Conservation (phyloP, 306 rosid species). For the Glycyrrhiza uralensis region DNA sequence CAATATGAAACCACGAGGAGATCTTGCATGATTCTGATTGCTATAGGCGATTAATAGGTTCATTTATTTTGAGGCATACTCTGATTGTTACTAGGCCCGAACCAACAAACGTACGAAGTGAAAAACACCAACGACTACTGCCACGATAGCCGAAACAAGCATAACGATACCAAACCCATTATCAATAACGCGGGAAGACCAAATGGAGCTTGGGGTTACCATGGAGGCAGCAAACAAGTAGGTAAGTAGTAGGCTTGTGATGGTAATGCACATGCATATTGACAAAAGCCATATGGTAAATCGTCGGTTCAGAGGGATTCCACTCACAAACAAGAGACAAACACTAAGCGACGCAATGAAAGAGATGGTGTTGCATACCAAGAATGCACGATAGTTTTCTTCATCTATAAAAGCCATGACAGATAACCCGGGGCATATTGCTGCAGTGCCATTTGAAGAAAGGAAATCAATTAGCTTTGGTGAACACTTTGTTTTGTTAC, state of each 20-base stretch:
- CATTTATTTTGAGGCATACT: too few species aligned
- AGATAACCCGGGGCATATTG: not conserved
- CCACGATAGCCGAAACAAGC: not conserved
- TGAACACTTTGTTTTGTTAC: too few species aligned
- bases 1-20: too few species aligned
- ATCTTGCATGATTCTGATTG: too few species aligned
- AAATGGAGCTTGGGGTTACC: not conserved
- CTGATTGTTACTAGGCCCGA: too few species aligned
- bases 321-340: slow-evolving; percentile 12
- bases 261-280: not conserved
- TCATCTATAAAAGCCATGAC: not conserved
- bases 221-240: not conserved
- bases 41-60: too few species aligned
- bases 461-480: too few species aligned
- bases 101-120: not conserved
- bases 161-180: not conserved
- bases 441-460: accelerated
- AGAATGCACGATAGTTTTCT: accelerated
- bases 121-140: not conserved
- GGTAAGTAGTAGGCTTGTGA: not conserved
- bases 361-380: not conserved
- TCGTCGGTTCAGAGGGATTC: not conserved
- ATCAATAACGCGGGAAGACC: not conserved
- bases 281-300: not conserved
- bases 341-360: not conserved